A percentile compares a stretch with the other conserved stretches of the same genome.
These are phyloP conservation scores for Mortierella sp. DNA, from an alignment of 371 early-diverging fungal species.

Conservation along the genomic window DNA sequence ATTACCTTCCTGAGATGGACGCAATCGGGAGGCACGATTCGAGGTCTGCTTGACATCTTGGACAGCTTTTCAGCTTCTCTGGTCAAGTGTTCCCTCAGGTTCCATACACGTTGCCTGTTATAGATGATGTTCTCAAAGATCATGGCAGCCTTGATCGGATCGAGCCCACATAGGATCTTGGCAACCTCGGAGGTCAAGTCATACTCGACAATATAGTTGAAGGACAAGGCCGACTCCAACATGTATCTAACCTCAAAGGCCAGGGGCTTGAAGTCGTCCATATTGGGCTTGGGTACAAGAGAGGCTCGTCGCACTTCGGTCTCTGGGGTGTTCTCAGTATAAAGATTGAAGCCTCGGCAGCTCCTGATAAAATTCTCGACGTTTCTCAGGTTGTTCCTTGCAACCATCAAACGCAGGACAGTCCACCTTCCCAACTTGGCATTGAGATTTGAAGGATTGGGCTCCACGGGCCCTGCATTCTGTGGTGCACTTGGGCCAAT, in stretches of 20 bases:
- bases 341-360: slow-evolving; percentile 20
- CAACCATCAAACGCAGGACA: slow-evolving; percentile 18
- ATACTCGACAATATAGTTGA: slow-evolving; percentile 54
- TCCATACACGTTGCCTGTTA: slow-evolving; percentile 55
- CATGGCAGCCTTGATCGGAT: slow-evolving; percentile 46
- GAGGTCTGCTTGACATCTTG: slow-evolving; percentile 11
- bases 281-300: not conserved
- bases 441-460: slow-evolving; percentile 20
- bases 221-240: slow-evolving; percentile 59
- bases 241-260: slow-evolving; percentile 59
- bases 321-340: not conserved
- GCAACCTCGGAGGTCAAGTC: slow-evolving; percentile 58
- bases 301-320: slow-evolving; percentile 3
- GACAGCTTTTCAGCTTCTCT: slow-evolving; percentile 14
- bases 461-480: slow-evolving; percentile 12
- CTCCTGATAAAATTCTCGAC: not conserved
- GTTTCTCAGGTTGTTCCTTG: not conserved
- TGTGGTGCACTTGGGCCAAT: not conserved
- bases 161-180: slow-evolving; percentile 30
- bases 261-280: slow-evolving; percentile 11
- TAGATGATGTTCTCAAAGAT: slow-evolving; percentile 54
- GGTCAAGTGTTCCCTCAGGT: slow-evolving; percentile 31
- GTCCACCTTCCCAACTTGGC: slow-evolving; percentile 46
- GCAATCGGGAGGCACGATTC: slow-evolving; percentile 61
- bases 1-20: slow-evolving; percentile 67